Evolutionary conservation across 2,329 filamentous ascomycete species (phyloP).

Genomic region (Canariomyces notabilis): DNA sequence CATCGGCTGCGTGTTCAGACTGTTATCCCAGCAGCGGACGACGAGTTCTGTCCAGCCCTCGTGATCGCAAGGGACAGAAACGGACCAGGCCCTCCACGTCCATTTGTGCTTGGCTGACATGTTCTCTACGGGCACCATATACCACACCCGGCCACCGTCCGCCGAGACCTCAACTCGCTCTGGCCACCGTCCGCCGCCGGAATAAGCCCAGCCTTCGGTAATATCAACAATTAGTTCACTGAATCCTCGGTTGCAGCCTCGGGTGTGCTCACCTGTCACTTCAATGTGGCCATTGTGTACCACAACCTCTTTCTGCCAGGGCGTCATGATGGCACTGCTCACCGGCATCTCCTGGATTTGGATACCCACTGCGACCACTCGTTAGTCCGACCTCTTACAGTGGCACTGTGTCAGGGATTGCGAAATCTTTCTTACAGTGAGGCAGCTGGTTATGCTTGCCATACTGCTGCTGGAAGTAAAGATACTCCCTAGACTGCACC

Average conservation of each 20-base stretch:
- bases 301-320: conserved; percentile 54
- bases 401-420: too few species aligned
- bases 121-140: conserved; percentile 55
- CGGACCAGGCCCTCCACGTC: conserved; percentile 61
- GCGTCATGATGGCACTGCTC: conserved; percentile 60
- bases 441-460: conserved; percentile 67
- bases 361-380: too few species aligned
- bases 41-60: conserved; percentile 59
- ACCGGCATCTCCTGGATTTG: conserved; percentile 71
- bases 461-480: conserved; percentile 64
- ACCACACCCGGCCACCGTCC: conserved; percentile 62
- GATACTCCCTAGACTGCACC: conserved; percentile 60
- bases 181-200: conserved; percentile 54
- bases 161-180: conserved; percentile 58
- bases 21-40: conserved; percentile 57
- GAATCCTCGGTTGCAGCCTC: too few species aligned
- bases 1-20: conserved; percentile 55
- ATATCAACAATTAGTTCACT: too few species aligned
- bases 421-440: too few species aligned
- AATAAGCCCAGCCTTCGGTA: conserved; percentile 55
- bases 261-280: too few species aligned
- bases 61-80: conserved; percentile 56
- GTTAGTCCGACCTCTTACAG: too few species aligned
- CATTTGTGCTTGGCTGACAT: conserved; percentile 57
- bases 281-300: conserved; percentile 58